Evolutionary conservation across 208 protist genomes (phyloP).

Genomic region (Acanthamoeba comandoni): DNA sequence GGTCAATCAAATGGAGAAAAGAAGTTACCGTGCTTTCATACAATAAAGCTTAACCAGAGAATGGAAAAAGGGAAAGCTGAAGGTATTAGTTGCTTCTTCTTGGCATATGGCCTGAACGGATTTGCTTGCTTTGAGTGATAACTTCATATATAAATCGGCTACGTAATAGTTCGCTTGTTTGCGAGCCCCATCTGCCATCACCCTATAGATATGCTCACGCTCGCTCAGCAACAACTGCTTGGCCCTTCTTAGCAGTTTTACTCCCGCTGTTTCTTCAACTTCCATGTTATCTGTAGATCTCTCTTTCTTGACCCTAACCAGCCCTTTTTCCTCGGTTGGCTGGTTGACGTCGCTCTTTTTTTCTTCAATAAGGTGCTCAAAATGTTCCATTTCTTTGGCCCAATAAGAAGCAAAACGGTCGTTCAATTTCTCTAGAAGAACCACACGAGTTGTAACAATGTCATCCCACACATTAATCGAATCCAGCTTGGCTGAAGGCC

Average conservation of each 20-base stretch:
- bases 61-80: constrained; percentile 83
- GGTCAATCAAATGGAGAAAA: not conserved
- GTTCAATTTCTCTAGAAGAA: constrained; percentile 85
- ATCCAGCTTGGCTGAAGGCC: constrained; percentile 75
- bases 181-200: constrained; percentile 83
- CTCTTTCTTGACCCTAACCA: constrained; percentile 6
- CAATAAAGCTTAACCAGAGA: constrained; percentile 86
- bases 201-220: constrained; percentile 77
- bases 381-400: constrained; percentile 14
- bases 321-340: not conserved
- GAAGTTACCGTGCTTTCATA: constrained; percentile 78
- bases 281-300: constrained; percentile 29
- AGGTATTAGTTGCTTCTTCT: constrained; percentile 36
- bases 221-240: constrained; percentile 80
- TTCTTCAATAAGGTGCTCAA: constrained; percentile 49
- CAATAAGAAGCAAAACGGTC: constrained; percentile 77
- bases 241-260: constrained; percentile 39
- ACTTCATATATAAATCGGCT: constrained; percentile 85
- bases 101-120: constrained; percentile 52
- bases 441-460: constrained; percentile 77
- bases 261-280: constrained; percentile 38
- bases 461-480: constrained; percentile 87
- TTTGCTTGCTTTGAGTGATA: constrained; percentile 80
- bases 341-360: not conserved
- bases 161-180: constrained; percentile 86